These are phyloP conservation scores for Neofusicoccum sp. DNA, from an alignment of 2,329 filamentous ascomycete species.

Conservation along the genomic window DNA sequence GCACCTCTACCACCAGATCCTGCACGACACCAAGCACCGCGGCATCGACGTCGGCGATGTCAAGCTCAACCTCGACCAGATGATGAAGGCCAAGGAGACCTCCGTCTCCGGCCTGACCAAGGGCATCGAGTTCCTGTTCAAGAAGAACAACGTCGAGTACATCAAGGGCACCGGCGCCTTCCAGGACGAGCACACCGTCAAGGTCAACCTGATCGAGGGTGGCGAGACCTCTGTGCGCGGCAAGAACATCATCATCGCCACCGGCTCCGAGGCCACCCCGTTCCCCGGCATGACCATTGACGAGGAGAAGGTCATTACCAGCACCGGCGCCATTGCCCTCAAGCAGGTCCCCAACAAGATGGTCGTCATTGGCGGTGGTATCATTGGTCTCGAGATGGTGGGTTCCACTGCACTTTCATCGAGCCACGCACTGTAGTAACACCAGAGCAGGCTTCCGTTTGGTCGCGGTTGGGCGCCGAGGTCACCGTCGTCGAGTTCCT, in stretches of 20 bases:
- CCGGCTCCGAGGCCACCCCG: conserved; percentile 89
- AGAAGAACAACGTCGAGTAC: conserved; percentile 99
- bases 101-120: conserved; percentile 89
- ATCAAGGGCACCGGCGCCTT: conserved; percentile 91
- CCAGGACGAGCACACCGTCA: conserved; percentile 84
- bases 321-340: conserved; percentile 88
- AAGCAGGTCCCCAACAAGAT: conserved; percentile 92
- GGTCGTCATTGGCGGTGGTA: conserved; percentile 96
- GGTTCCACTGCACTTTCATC: conserved; percentile 27
- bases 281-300: conserved; percentile 96
- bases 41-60: conserved; percentile 97
- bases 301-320: conserved; percentile 95
- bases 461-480: conserved; percentile 89
- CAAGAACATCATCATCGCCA: conserved; percentile 98
- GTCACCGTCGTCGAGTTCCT: conserved; percentile 98
- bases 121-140: conserved; percentile 96
- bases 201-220: conserved; percentile 85
- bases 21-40: conserved; percentile 94
- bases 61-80: conserved; percentile 87
- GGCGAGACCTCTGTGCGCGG: conserved; percentile 82
- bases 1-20: conserved; percentile 93
- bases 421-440: conserved; percentile 25
- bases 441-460: conserved; percentile 68
- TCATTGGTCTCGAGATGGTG: conserved; percentile 98
- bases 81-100: conserved; percentile 98